A percentile compares a stretch with the other conserved stretches of the same genome.
Conservation (phyloP, 345 rosid genomes). For the Mallotus nudiflorus region DNA sequence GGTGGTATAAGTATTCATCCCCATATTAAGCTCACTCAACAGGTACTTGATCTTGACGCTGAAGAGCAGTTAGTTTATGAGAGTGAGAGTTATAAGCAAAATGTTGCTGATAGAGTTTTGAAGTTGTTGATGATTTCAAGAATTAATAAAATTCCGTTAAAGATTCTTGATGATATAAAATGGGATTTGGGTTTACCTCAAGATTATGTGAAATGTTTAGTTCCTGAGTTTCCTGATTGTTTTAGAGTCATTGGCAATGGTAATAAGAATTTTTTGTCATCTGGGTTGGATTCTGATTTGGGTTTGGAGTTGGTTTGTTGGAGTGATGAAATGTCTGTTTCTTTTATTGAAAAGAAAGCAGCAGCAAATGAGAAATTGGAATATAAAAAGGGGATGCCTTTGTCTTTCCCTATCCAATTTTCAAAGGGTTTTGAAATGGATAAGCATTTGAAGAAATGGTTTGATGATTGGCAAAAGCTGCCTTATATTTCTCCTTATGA, state of each 20-base stretch:
- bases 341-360: constrained; percentile 60
- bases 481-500: constrained; percentile 84
- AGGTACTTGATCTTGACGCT: constrained; percentile 67
- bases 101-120: constrained; percentile 66
- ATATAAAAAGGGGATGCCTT: constrained; percentile 42
- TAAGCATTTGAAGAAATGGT: constrained; percentile 73
- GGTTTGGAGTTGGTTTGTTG: constrained; percentile 81
- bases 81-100: constrained; percentile 58
- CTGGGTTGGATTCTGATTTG: constrained; percentile 14
- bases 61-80: constrained; percentile 84
- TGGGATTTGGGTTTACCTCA: constrained; percentile 90
- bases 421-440: constrained; percentile 65
- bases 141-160: constrained; percentile 57
- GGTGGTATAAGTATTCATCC: constrained; percentile 77
- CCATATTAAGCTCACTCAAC: constrained; percentile 77
- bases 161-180: constrained; percentile 53
- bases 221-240: constrained; percentile 82
- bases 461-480: constrained; percentile 83
- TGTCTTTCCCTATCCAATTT: constrained; percentile 60
- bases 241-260: constrained; percentile 48
- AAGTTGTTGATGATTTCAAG: constrained; percentile 71
- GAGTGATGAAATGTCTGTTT: constrained; percentile 59
- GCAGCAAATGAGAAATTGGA: constrained; percentile 32
- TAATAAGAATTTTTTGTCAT: neutral
- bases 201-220: constrained; percentile 47